These are phyloP conservation scores for Petrea volubilis DNA, from an alignment of 257 asterid species.

Conservation along the genomic window DNA sequence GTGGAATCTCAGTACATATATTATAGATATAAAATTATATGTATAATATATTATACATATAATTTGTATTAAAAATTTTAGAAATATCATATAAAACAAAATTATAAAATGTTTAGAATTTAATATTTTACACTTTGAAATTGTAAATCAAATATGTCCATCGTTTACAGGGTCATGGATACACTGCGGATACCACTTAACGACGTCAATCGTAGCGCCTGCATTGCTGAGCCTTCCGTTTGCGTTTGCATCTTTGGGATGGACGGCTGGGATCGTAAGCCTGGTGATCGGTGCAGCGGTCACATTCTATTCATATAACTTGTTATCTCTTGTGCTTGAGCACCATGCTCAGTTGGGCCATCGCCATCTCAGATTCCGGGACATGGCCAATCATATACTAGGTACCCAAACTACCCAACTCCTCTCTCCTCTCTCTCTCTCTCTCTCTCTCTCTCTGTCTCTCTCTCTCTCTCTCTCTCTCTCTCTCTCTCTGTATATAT, in stretches of 20 bases:
- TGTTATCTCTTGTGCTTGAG: constrained; percentile 74
- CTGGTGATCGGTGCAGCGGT: constrained; percentile 62
- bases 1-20: too few relatives aligned
- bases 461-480: neutral
- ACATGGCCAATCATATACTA: constrained; percentile 71
- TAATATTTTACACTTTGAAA: too few relatives aligned
- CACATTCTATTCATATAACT: constrained; percentile 74
- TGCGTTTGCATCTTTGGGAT: constrained; percentile 79
- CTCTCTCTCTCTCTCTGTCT: neutral
- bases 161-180: constrained; percentile 67
- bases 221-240: constrained; percentile 79
- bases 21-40: too few relatives aligned
- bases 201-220: constrained; percentile 92
- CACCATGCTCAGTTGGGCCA: constrained; percentile 65
- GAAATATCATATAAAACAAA: neutral
- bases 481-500: too few relatives aligned
- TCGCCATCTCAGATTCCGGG: constrained; percentile 75
- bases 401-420: constrained; percentile 48
- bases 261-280: constrained; percentile 59
- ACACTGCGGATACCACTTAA: constrained; percentile 81
- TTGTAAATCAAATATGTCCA: neutral
- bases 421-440: too few relatives aligned
- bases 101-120: too few relatives aligned
- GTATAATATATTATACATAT: too few relatives aligned
- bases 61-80: too few relatives aligned